A percentile compares a stretch with the other conserved stretches of the same genome.
phyloP scores from a whole-genome alignment of 768 basidiomycete species.

The Suillus bovinus region DNA sequence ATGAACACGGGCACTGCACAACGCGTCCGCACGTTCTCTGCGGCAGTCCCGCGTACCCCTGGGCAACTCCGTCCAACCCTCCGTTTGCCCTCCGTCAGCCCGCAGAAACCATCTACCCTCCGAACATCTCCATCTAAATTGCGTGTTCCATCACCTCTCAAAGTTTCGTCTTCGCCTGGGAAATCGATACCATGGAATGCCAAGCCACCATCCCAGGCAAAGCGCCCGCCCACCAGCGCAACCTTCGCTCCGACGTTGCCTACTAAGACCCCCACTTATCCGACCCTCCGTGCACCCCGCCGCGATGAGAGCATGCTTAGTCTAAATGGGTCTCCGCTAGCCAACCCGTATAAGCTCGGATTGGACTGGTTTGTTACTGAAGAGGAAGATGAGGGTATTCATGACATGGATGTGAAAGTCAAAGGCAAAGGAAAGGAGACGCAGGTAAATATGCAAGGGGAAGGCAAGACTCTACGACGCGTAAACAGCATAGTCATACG shows the following conservation, averaged over 20 bases:
- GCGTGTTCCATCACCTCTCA: constrained; percentile 56
- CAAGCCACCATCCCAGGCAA: constrained; percentile 22
- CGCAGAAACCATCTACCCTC: constrained; percentile 33
- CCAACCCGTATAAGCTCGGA: constrained; percentile 74
- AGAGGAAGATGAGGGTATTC: constrained; percentile 34
- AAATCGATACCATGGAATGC: constrained; percentile 16
- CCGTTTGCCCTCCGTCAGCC: constrained; percentile 35
- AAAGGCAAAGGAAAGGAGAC: constrained; percentile 28
- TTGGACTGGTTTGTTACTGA: constrained; percentile 54
- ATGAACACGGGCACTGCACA: constrained; percentile 57
- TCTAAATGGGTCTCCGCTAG: constrained; percentile 79
- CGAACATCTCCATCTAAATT: constrained; percentile 24
- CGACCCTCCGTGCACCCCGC: constrained; percentile 62
- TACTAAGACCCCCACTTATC: constrained; percentile 39
- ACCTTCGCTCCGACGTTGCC: constrained; percentile 70
- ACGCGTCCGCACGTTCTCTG: constrained; percentile 42
- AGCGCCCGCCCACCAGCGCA: constrained; percentile 55
- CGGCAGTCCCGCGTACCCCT: constrained; percentile 1
- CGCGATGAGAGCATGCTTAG: constrained; percentile 79
- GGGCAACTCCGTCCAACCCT: constrained; percentile 24
- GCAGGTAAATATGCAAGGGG: constrained; percentile 18
- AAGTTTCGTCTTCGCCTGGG: constrained; percentile 36
- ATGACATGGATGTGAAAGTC: constrained; percentile 20
- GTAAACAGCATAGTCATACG: constrained; percentile 65
- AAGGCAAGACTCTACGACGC: constrained; percentile 31